phyloP scores from a whole-genome alignment of 1,284 basidiomycete species.

The Tausonia pullulans region DNA sequence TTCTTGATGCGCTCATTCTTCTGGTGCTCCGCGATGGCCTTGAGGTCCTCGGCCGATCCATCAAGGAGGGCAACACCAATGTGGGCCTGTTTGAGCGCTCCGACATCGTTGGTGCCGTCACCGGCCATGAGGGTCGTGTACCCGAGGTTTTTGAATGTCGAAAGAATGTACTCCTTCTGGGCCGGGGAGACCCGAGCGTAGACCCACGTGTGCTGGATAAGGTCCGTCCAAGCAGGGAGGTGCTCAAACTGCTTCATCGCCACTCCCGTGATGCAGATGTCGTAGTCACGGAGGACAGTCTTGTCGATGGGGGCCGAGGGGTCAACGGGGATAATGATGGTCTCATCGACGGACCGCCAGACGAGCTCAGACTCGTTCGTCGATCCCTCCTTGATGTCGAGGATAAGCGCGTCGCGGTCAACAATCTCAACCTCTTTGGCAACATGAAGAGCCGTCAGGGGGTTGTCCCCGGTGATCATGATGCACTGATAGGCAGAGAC shows the following conservation, averaged over 20 bases:
- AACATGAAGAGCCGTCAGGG: constrained; percentile 85
- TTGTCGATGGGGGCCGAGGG: constrained; percentile 62
- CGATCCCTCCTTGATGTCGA: constrained; percentile 76
- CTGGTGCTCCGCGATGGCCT: constrained; percentile 86
- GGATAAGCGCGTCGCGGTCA: constrained; percentile 79
- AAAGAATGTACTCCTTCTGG: constrained; percentile 88
- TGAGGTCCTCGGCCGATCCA: constrained; percentile 77
- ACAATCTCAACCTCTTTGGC: constrained; percentile 91
- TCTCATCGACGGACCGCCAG: constrained; percentile 88
- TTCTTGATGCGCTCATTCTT: constrained; percentile 80
- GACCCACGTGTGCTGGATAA: constrained; percentile 89
- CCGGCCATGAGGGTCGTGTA: constrained; percentile 92
- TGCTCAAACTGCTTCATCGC: constrained; percentile 74
- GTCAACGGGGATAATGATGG: constrained; percentile 69
- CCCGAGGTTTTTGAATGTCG: constrained; percentile 72
- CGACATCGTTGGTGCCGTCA: constrained; percentile 94
- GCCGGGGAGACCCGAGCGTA: constrained; percentile 91
- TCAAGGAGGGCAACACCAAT: constrained; percentile 87
- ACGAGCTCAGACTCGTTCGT: constrained; percentile 62
- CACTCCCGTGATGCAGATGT: constrained; percentile 86
- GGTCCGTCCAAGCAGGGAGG: constrained; percentile 50
- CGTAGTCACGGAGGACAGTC: constrained; percentile 67
- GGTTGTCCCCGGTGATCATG: constrained; percentile 97
- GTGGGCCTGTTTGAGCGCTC: constrained; percentile 90
- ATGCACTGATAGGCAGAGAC: constrained; percentile 50